Evolutionary conservation across 805 yeast genomes (phyloP).

Genomic region (Cyberlindnera galapagoensis): DNA sequence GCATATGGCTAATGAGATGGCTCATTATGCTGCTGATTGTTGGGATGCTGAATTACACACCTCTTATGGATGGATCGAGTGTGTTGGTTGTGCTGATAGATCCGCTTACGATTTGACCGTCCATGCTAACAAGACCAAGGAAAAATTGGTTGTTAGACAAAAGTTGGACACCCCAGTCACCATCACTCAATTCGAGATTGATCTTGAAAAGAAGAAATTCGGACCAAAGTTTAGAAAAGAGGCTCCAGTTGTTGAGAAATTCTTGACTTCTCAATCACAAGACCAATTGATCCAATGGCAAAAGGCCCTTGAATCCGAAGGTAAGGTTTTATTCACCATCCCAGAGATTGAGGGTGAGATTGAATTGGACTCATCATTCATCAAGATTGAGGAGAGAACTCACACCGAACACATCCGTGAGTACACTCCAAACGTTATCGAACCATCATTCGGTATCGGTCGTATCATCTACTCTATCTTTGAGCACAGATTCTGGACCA

Average conservation of each 20-base stretch:
- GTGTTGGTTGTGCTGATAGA: constrained; percentile 99
- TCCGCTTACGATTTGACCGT: constrained; percentile 96
- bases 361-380: constrained; percentile 67
- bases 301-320: constrained; percentile 53
- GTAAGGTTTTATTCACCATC: constrained; percentile 60
- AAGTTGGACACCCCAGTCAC: constrained; percentile 76
- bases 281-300: constrained; percentile 76
- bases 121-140: constrained; percentile 91
- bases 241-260: constrained; percentile 85
- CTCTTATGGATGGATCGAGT: constrained; percentile 98
- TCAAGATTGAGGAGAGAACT: constrained; percentile 70
- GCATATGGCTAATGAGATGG: constrained; percentile 98
- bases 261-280: constrained; percentile 71
- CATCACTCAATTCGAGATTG: constrained; percentile 79
- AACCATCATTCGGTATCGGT: constrained; percentile 99
- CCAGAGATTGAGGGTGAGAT: constrained; percentile 54
- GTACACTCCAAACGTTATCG: constrained; percentile 94
- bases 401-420: constrained; percentile 90
- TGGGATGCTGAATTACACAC: constrained; percentile 98
- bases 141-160: constrained; percentile 91
- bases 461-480: constrained; percentile 89
- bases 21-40: constrained; percentile 98
- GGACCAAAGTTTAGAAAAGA: constrained; percentile 98
- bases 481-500: constrained; percentile 92
- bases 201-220: constrained; percentile 87